phyloP scores from a whole-genome alignment of 495 filamentous ascomycete genomes.

The Hypoxylon lenormandii region DNA sequence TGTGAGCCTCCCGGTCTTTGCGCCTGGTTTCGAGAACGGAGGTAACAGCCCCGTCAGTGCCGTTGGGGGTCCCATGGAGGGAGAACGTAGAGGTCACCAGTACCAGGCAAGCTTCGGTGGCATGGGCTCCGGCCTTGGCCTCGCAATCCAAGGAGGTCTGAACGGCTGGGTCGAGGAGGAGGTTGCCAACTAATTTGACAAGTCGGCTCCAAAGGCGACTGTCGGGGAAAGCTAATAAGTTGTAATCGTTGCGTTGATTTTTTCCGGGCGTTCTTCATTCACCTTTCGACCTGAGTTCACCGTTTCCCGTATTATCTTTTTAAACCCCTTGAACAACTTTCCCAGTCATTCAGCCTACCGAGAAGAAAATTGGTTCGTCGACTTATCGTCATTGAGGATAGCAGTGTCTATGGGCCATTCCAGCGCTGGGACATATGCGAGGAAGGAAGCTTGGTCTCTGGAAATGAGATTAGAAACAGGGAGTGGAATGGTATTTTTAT shows the following conservation, averaged over 20 bases:
- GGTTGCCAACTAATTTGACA: constrained; percentile 58
- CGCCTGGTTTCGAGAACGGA: constrained; percentile 65
- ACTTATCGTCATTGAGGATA: constrained; percentile 2
- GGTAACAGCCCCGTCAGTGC: constrained; percentile 60
- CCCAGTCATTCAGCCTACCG: constrained; percentile 23
- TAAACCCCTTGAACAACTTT: constrained; percentile 39
- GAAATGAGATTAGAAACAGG: constrained; percentile 35
- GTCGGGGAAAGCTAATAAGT: constrained; percentile 48
- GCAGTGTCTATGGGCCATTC: constrained; percentile 4
- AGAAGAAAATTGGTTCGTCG: constrained; percentile 30
- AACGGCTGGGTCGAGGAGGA: constrained; percentile 71
- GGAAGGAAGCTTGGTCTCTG: constrained; percentile 21
- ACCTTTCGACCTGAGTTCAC: constrained; percentile 39
- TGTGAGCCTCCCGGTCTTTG: constrained; percentile 80
- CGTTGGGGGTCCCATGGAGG: constrained; percentile 56
- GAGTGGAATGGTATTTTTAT: constrained; percentile 12
- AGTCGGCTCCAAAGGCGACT: constrained; percentile 17
- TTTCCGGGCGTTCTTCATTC: constrained; percentile 47
- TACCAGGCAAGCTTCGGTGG: constrained; percentile 68
- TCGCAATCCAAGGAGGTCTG: constrained; percentile 64
- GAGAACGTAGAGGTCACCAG: constrained; percentile 65
- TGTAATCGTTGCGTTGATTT: constrained; percentile 53
- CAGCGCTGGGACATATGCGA: constrained; percentile 11
- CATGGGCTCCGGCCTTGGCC: constrained; percentile 62
- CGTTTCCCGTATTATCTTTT: constrained; percentile 51